These are phyloP conservation scores for Dacryopinax primogenitus DNA, from an alignment of 768 basidiomycete species.

Conservation along the genomic window DNA sequence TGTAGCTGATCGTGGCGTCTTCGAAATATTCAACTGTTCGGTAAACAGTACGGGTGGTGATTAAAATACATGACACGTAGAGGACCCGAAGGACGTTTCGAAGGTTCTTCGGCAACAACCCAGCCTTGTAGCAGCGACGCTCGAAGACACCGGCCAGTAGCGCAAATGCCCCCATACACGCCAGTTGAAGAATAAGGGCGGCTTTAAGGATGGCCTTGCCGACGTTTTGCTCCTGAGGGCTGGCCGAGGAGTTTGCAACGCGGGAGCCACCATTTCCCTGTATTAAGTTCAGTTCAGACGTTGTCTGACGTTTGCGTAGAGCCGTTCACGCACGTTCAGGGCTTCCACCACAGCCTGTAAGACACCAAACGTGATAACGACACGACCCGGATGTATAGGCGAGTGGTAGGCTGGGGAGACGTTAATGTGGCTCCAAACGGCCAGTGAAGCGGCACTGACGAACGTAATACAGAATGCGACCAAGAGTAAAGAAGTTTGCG, in stretches of 20 bases:
- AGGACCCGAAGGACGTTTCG: background rate
- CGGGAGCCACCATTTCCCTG: background rate
- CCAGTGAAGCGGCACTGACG: background rate
- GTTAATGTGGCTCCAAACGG: background rate
- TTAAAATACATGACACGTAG: background rate
- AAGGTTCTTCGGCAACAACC: background rate
- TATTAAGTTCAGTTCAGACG: background rate
- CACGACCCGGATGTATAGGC: background rate
- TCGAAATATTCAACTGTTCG: background rate
- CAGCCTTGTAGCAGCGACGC: background rate
- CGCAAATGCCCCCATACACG: background rate
- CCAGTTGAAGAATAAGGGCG: background rate
- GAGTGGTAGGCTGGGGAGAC: background rate
- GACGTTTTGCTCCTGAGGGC: background rate
- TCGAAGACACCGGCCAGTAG: background rate
- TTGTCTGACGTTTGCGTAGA: background rate
- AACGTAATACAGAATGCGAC: background rate
- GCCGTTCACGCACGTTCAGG: background rate
- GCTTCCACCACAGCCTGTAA: background rate
- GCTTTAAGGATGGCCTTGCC: background rate
- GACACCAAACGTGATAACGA: background rate
- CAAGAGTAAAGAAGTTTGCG: background rate
- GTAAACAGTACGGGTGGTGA: background rate
- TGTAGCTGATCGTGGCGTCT: background rate
- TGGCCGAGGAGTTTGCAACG: background rate